Percentiles rank a stretch among this genome's conserved stretches.
phyloP scores from a whole-genome alignment of 176 grass and related monocot genomes.

The Carex kokanica region DNA sequence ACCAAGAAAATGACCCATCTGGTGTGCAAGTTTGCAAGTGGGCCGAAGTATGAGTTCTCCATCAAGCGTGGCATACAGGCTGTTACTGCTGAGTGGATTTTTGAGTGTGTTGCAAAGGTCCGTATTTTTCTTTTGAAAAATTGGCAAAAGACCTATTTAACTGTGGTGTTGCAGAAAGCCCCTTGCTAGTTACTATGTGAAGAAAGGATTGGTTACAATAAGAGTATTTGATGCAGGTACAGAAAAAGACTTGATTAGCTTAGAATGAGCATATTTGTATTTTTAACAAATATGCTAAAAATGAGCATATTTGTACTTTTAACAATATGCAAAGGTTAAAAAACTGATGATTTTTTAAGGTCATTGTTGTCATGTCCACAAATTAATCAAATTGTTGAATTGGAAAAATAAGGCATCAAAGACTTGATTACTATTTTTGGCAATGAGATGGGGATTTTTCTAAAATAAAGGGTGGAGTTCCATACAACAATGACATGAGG shows the following conservation, averaged over 20 bases:
- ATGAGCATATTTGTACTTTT: background rate
- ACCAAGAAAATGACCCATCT: conserved; percentile 64
- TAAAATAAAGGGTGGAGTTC: background rate
- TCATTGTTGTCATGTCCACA: background rate
- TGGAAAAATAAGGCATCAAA: background rate
- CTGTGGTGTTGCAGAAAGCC: background rate
- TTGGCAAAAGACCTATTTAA: conserved; percentile 22
- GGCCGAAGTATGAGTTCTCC: conserved; percentile 71
- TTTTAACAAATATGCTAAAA: background rate
- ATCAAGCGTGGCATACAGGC: conserved; percentile 42
- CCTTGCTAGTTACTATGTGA: background rate
- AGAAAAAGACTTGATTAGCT: background rate
- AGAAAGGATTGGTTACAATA: conserved; percentile 13
- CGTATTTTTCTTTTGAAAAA: conserved; percentile 23
- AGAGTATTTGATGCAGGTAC: background rate
- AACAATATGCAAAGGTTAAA: background rate
- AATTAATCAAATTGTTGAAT: background rate
- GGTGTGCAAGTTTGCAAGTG: conserved; percentile 68
- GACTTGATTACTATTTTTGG: background rate
- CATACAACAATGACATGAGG: background rate
- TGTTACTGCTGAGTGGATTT: conserved; percentile 76
- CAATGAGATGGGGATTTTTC: background rate
- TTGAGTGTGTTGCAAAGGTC: conserved; percentile 77
- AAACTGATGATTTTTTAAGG: background rate
- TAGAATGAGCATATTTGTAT: background rate